Percentiles rank a stretch among this genome's conserved stretches.
phyloP scores from a whole-genome alignment of 192 early-diverging fungal species.

The Backusella psychrophila region DNA sequence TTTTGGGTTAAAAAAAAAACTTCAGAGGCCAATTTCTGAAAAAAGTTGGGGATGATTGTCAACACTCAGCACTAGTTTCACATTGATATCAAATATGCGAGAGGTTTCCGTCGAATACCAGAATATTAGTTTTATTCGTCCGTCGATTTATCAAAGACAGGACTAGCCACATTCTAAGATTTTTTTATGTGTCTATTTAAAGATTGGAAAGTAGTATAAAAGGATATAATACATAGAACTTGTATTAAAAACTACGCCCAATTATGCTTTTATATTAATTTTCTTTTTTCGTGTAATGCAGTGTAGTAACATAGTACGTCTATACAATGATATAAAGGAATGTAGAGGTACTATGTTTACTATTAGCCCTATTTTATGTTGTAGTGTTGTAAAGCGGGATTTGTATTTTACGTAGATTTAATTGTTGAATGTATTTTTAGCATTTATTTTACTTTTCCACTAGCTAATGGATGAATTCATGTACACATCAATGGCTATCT shows the following conservation, averaged over 20 bases:
- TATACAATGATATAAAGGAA: neutral
- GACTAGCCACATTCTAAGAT: neutral
- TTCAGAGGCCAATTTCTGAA: neutral
- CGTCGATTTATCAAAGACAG: neutral
- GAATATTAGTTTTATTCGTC: neutral
- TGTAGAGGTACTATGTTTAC: neutral
- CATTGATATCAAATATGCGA: neutral
- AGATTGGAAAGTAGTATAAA: neutral
- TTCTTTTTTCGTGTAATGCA: neutral
- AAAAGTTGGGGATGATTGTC: neutral
- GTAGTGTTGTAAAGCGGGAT: neutral
- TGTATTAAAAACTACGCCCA: neutral
- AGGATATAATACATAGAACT: neutral
- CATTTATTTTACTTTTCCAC: neutral
- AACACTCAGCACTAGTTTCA: slow-evolving; percentile 4
- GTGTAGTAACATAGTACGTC: neutral
- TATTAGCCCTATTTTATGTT: neutral
- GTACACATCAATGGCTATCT: neutral
- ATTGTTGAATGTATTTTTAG: neutral
- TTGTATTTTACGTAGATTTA: neutral
- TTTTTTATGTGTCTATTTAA: neutral
- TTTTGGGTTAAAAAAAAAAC: neutral
- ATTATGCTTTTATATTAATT: neutral
- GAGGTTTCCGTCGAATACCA: neutral
- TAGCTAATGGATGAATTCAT: neutral